phyloP scores from a whole-genome alignment of 2,329 filamentous ascomycete species.

The Colletotrichum costaricense region DNA sequence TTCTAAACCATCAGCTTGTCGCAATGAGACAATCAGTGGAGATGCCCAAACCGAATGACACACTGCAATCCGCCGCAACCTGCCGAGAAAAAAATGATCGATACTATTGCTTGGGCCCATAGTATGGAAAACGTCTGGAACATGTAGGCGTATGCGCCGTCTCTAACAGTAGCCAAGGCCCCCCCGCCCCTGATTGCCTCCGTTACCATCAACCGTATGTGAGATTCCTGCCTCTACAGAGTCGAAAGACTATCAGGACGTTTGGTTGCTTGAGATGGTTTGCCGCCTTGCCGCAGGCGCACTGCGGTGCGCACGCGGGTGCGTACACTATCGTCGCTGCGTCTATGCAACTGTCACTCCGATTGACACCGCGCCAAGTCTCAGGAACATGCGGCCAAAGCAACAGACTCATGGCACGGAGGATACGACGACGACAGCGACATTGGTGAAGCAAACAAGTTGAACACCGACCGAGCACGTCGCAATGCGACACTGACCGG shows the following conservation, averaged over 20 bases:
- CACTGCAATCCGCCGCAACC: constrained; percentile 23
- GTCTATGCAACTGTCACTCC: constrained; percentile 1
- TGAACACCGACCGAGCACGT: not conserved
- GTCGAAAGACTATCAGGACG: not conserved
- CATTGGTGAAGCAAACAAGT: constrained; percentile 11
- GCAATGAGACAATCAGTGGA: constrained; percentile 29
- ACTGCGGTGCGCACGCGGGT: not conserved
- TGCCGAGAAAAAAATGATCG: constrained; percentile 21
- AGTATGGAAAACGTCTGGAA: constrained; percentile 32
- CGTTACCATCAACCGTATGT: not conserved
- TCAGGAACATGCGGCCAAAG: not conserved
- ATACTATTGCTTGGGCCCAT: constrained; percentile 15
- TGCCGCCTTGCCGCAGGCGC: not conserved
- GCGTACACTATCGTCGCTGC: not conserved
- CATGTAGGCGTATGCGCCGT: constrained; percentile 4
- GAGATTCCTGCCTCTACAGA: not conserved
- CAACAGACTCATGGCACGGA: constrained; percentile 4
- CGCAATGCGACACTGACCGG: not conserved
- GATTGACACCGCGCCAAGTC: constrained; percentile 14
- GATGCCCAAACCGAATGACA: constrained; percentile 15
- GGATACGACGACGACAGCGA: not conserved
- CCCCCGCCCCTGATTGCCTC: constrained; percentile 8
- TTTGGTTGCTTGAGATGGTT: constrained; percentile 1
- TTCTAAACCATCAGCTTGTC: constrained; percentile 21
- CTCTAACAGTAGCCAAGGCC: not conserved